These are phyloP conservation scores for Schizothecium vesticola DNA, from an alignment of 495 filamentous ascomycete genomes.

Conservation along the genomic window DNA sequence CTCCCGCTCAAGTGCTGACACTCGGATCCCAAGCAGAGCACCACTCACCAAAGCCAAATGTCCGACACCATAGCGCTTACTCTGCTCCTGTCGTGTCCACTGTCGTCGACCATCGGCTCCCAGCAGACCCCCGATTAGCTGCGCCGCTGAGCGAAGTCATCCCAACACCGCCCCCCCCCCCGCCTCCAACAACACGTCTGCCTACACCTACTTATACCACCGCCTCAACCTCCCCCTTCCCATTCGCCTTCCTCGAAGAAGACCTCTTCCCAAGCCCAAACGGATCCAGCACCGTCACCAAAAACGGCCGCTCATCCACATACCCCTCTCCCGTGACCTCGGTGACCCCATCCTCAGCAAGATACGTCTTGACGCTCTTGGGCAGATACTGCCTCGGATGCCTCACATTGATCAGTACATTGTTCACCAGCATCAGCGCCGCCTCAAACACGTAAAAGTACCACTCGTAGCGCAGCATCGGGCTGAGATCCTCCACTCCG, in stretches of 20 bases:
- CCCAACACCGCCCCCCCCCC: not conserved
- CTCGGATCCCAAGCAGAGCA: not conserved
- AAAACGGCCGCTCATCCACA: constrained; percentile 47
- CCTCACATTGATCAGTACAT: constrained; percentile 54
- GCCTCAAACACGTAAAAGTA: constrained; percentile 71
- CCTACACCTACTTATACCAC: constrained; percentile 1
- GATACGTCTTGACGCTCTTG: constrained; percentile 56
- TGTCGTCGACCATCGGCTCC: not conserved
- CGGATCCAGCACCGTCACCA: constrained; percentile 58
- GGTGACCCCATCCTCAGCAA: constrained; percentile 57
- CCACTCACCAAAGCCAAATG: not conserved
- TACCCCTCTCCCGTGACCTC: constrained; percentile 62
- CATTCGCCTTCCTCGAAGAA: constrained; percentile 51
- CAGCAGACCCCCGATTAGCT: not conserved
- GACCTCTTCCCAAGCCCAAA: constrained; percentile 56
- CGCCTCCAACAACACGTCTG: not conserved
- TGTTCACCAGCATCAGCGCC: constrained; percentile 58
- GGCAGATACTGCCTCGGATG: constrained; percentile 61
- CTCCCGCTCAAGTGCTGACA: not conserved
- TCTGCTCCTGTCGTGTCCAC: not conserved
- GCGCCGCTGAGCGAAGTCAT: not conserved
- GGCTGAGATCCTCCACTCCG: constrained; percentile 38
- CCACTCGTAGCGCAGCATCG: constrained; percentile 60
- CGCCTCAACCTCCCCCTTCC: constrained; percentile 9
- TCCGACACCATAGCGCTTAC: not conserved